Base-by-base conservation (phyloP, 257 asterid species). In the Petunia axillaris region DNA sequence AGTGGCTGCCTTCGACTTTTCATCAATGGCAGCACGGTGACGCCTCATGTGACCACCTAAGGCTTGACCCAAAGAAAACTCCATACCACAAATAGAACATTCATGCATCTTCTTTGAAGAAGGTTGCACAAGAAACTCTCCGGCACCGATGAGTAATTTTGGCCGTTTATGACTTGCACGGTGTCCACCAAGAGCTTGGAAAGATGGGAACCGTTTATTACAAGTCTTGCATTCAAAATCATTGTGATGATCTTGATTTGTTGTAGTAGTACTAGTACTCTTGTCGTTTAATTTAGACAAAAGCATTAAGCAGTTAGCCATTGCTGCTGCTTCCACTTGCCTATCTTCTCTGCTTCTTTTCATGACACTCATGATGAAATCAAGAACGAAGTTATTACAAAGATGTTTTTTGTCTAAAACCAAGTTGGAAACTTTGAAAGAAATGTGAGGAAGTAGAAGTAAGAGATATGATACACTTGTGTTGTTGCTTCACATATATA, bases 191-290 rank as follows among this genome's bases (percentile, higher is more conserved):
- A 79, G n/a, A 0, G 82, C 82, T 37, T 79, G 82, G 2, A 79
- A 79, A 1, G 82, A 53, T 0, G 64, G 35, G 0, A 79, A 79
- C 0, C 10, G 46, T 58, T 67, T 53, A 43, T 14, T 53, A 1
- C 82, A 67, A 6, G 78, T 79, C 48, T 54, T 79, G 70, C 82
- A 79, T 75, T 66, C 67, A 66, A 79, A 79, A 10, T 77, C 58
- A 77, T 41, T 2, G 2, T 38, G 55, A 57, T 15, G 78, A 39
- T 6, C 48, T 2, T 50, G 58, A 15, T 58, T 4, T 77, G 38
- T 1, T 62, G 55, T 25, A 0, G 50, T 9, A 4, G 46, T 25
- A 25, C 25, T 36, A 64, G 46, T 1, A 10, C 5, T 64, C 9
- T 64, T 64, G 50, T 6, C 41, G 8, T 25, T 16, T 6, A 62